Conservation (phyloP, 208 protist genomes). For the Jaenimonas drosophilae region DNA sequence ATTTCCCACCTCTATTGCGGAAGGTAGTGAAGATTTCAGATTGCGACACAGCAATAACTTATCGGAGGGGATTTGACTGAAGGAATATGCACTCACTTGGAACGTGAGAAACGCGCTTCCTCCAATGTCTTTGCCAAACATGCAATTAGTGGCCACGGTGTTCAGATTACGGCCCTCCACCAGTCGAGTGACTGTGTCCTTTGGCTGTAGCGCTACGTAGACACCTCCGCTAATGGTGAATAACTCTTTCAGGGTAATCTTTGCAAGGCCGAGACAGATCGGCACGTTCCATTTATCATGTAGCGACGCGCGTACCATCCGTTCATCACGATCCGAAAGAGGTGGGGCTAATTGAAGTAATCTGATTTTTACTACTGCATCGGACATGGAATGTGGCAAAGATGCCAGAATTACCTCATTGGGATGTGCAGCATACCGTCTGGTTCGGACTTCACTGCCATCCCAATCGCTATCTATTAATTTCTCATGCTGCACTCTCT, state of each 20-base stretch:
- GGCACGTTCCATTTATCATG: slow-evolving; percentile 22
- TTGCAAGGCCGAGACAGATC: slow-evolving; percentile 76
- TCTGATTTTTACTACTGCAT: slow-evolving; percentile 70
- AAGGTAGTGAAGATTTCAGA: no score
- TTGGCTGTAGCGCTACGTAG: slow-evolving; percentile 63
- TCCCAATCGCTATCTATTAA: slow-evolving; percentile 44
- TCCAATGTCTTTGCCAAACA: slow-evolving; percentile 64
- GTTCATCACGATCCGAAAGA: slow-evolving; percentile 9
- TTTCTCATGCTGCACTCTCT: slow-evolving; percentile 39
- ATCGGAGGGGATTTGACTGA: slow-evolving; percentile 28
- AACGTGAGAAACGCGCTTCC: slow-evolving; percentile 66
- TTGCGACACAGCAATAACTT: slow-evolving; percentile 27
- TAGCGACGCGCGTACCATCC: slow-evolving; percentile 4
- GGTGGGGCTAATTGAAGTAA: slow-evolving; percentile 63
- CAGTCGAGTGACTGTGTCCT: slow-evolving; percentile 29
- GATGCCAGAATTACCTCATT: slow-evolving; percentile 54
- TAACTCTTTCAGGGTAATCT: slow-evolving; percentile 61
- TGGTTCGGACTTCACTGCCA: slow-evolving; percentile 54
- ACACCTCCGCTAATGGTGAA: slow-evolving; percentile 46
- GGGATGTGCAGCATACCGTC: slow-evolving; percentile 24
- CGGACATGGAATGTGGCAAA: slow-evolving; percentile 33
- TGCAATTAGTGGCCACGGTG: slow-evolving; percentile 47
- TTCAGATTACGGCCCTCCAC: slow-evolving; percentile 64
- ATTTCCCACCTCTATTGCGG: background rate
- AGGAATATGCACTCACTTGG: slow-evolving; percentile 54